These are phyloP conservation scores for Mycena maculata DNA, from an alignment of 768 basidiomycete species.

Conservation along the genomic window DNA sequence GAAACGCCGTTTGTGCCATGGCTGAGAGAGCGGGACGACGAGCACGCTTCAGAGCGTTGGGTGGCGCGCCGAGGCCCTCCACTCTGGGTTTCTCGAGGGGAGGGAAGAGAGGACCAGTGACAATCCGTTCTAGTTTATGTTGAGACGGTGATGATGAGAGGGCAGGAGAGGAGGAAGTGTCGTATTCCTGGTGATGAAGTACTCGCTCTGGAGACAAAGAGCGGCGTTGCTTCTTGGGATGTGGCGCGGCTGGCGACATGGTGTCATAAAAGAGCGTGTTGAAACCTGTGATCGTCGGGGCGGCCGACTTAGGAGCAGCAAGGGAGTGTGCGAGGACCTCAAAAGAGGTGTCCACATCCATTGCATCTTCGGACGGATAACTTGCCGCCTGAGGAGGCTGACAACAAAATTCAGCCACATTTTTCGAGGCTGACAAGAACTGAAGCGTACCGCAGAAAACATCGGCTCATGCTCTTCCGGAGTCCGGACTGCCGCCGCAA, in stretches of 20 bases:
- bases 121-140: slow-evolving; percentile 59
- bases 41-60: slow-evolving; percentile 65
- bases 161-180: slow-evolving; percentile 61
- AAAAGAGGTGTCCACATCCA: slow-evolving; percentile 81
- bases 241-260: slow-evolving; percentile 58
- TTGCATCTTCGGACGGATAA: slow-evolving; percentile 71
- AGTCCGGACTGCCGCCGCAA: slow-evolving; percentile 42
- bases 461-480: slow-evolving; percentile 29
- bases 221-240: slow-evolving; percentile 63
- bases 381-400: slow-evolving; percentile 54
- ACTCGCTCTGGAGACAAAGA: slow-evolving; percentile 67
- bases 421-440: slow-evolving; percentile 5
- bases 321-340: slow-evolving; percentile 46
- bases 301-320: slow-evolving; percentile 58
- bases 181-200: slow-evolving; percentile 50
- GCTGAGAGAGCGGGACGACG: slow-evolving; percentile 78
- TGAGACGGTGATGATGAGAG: slow-evolving; percentile 63
- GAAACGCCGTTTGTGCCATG: slow-evolving; percentile 52
- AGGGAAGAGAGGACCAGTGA: slow-evolving; percentile 60
- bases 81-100: slow-evolving; percentile 64
- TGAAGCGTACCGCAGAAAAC: slow-evolving; percentile 40
- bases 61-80: slow-evolving; percentile 65
- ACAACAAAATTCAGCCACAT: slow-evolving; percentile 33
- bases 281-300: slow-evolving; percentile 65
- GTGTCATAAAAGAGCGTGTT: slow-evolving; percentile 70